These are phyloP conservation scores for Flaveria sonorensis DNA, from an alignment of 129 eudicot species.

Conservation along the genomic window DNA sequence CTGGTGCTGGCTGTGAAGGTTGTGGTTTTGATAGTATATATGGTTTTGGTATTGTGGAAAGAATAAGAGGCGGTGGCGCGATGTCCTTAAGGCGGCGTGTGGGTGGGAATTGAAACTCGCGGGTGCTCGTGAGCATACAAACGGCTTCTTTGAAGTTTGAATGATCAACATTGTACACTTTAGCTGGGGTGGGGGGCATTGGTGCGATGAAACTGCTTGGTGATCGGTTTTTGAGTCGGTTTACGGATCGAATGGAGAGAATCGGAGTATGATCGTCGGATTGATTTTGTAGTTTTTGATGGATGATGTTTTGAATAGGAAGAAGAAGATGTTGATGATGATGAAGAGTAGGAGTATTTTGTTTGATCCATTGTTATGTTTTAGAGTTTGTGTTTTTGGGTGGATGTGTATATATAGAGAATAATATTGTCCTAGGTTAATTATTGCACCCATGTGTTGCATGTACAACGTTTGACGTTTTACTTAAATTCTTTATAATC, in stretches of 20 bases:
- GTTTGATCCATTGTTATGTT: constrained; percentile 27
- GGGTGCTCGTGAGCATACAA: constrained; percentile 60
- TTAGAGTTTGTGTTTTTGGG: constrained; percentile 12
- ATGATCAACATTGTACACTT: constrained; percentile 59
- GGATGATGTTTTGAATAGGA: constrained; percentile 17
- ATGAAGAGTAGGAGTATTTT: constrained; percentile 23
- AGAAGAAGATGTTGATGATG: constrained; percentile 14
- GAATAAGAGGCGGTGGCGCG: constrained; percentile 58
- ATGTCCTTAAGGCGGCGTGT: constrained; percentile 39
- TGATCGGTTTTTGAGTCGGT: constrained; percentile 35
- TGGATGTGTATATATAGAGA: constrained; percentile 1
- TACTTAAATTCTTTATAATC: not conserved
- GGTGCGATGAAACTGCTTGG: constrained; percentile 71
- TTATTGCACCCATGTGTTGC: not conserved
- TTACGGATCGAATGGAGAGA: constrained; percentile 41
- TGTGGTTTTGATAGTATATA: constrained; percentile 3
- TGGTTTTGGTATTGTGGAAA: constrained; percentile 36
- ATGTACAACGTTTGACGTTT: not conserved
- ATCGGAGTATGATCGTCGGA: constrained; percentile 27
- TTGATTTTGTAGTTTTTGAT: constrained; percentile 20
- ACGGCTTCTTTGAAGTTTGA: constrained; percentile 60
- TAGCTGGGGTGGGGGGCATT: constrained; percentile 58
- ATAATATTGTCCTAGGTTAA: not conserved
- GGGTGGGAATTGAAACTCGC: constrained; percentile 39
- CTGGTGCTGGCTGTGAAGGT: not conserved